These are phyloP conservation scores for Xerocomellus amylosporus DNA, from an alignment of 768 basidiomycete species.

Conservation along the genomic window DNA sequence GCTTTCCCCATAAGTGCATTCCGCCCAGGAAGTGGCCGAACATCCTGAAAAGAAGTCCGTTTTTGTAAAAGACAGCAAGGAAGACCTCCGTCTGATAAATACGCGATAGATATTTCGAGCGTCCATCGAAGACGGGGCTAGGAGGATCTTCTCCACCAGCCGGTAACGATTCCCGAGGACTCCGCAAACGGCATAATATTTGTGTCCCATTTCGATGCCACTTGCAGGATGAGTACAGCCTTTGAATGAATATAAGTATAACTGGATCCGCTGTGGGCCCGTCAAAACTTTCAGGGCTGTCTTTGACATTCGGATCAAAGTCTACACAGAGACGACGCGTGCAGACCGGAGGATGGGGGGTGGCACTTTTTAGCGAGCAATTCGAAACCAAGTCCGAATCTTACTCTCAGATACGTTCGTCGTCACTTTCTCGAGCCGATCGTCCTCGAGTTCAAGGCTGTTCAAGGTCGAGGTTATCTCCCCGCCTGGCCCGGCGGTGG, in stretches of 20 bases:
- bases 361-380: neutral
- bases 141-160: conserved; percentile 20
- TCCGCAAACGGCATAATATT: conserved; percentile 8
- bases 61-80: conserved; percentile 10
- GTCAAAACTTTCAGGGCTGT: conserved; percentile 12
- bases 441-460: neutral
- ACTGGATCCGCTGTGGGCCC: conserved; percentile 13
- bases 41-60: conserved; percentile 10
- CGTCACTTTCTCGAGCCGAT: conserved; percentile 1
- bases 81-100: conserved; percentile 21
- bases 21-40: neutral
- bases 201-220: conserved; percentile 3
- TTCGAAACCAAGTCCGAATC: neutral
- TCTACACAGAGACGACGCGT: neutral
- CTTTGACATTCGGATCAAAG: conserved; percentile 15
- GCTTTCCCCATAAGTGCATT: conserved; percentile 1
- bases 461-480: conserved; percentile 3
- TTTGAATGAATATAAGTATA: conserved; percentile 1
- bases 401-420: neutral
- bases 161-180: conserved; percentile 19
- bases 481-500: neutral
- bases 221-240: conserved; percentile 1
- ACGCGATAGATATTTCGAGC: conserved; percentile 10
- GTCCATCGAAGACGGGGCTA: conserved; percentile 16
- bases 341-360: neutral